Evolutionary conservation across 2,329 filamentous ascomycete genomes (phyloP).

Genomic region (Cladorrhinum sp.): DNA sequence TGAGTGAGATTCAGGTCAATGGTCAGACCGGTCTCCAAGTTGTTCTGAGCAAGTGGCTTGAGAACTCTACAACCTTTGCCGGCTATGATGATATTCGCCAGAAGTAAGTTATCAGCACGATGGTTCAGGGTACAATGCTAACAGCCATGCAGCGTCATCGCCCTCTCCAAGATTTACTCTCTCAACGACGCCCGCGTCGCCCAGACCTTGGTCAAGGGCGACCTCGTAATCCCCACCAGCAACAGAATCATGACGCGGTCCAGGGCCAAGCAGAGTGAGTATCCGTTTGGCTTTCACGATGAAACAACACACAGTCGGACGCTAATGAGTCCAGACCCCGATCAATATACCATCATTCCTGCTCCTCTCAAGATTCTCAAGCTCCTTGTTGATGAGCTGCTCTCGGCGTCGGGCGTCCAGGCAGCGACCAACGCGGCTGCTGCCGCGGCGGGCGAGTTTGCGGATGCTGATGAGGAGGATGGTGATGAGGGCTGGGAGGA

Average conservation of each 20-base stretch:
- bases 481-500: conserved; percentile 90
- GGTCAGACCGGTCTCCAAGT: conserved; percentile 81
- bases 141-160: conserved; percentile 65
- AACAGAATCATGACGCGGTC: conserved; percentile 92
- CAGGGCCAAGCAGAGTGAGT: conserved; percentile 71
- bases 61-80: conserved; percentile 96
- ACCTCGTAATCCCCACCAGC: conserved; percentile 76
- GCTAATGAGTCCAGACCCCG: conserved; percentile 59
- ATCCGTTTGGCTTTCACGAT: conserved; percentile 24
- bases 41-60: conserved; percentile 91
- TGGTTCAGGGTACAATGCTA: conserved; percentile 26
- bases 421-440: conserved; percentile 60
- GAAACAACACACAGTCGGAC: conserved; percentile 12
- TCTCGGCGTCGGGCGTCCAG: conserved; percentile 69
- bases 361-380: conserved; percentile 95
- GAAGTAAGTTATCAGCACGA: conserved; percentile 59
- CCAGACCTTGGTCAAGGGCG: conserved; percentile 83
- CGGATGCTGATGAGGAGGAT: conserved; percentile 59
- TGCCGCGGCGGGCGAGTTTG: conserved; percentile 55
- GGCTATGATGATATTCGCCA: conserved; percentile 96
- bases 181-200: conserved; percentile 77
- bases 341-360: conserved; percentile 82
- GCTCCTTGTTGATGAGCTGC: conserved; percentile 87
- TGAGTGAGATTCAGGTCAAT: conserved; percentile 77
- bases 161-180: conserved; percentile 85